A percentile compares a stretch with the other conserved stretches of the same genome.
Evolutionary conservation across 2,329 filamentous ascomycete genomes (phyloP).

Genomic region (Claviceps maximensis): DNA sequence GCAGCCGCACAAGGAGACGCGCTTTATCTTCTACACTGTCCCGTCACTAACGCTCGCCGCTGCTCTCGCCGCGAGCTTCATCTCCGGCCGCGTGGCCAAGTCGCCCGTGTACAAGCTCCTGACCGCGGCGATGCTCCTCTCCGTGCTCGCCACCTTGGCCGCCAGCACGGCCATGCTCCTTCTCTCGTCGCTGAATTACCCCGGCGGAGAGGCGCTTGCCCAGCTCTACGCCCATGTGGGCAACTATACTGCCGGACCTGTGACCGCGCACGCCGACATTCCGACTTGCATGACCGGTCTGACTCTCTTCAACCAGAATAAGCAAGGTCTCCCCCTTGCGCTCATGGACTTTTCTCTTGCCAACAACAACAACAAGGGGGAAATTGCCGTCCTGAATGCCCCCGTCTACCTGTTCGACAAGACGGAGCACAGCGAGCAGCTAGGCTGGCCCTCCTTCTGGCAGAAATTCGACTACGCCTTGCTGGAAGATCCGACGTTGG

Average conservation of each 20-base stretch:
- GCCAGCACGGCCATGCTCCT: conserved; percentile 56
- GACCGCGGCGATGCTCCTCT: conserved; percentile 41
- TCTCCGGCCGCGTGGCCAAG: conserved; percentile 55
- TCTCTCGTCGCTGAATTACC: conserved; percentile 83
- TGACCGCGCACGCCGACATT: conserved; percentile 49
- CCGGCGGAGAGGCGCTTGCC: conserved; percentile 67
- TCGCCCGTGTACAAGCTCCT: conserved; percentile 40
- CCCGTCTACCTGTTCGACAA: conserved; percentile 41
- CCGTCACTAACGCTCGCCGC: conserved; percentile 69
- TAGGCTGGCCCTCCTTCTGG: conserved; percentile 45
- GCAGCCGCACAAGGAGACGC: conserved; percentile 90
- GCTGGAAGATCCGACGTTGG: conserved; percentile 35
- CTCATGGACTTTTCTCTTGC: conserved; percentile 5
- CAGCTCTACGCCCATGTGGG: conserved; percentile 30
- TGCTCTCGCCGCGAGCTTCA: conserved; percentile 56
- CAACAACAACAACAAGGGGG: neutral
- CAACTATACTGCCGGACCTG: conserved; percentile 11
- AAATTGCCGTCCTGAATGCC: conserved; percentile 6
- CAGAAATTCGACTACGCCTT: conserved; percentile 49
- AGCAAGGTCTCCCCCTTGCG: conserved; percentile 22
- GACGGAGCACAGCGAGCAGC: conserved; percentile 37
- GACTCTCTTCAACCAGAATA: conserved; percentile 48
- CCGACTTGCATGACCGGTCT: conserved; percentile 59
- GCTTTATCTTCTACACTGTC: conserved; percentile 83
- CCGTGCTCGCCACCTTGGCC: conserved; percentile 45